These are phyloP conservation scores for Malus domestica DNA, from an alignment of 306 rosid genomes.

Conservation along the genomic window ASM211411v1 NC_041799.1:15834001-15834500, in stretches of 20 bases:
- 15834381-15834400: constrained; percentile 55
- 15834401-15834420: constrained; percentile 59
- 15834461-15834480: constrained; percentile 59
- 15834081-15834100: constrained; percentile 45
- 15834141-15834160: constrained; percentile 67
- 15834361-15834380: constrained; percentile 50
- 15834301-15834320: constrained; percentile 73
- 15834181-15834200: constrained; percentile 60
- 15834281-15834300: constrained; percentile 54
- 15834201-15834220: constrained; percentile 64
- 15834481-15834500: constrained; percentile 51
- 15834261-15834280: constrained; percentile 66
- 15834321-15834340: constrained; percentile 70
- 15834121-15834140: constrained; percentile 71
- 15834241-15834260: constrained; percentile 54
- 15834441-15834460: constrained; percentile 53
- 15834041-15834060: constrained; percentile 60
- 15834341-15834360: constrained; percentile 58
- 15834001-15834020: constrained; percentile 58
- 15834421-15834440: constrained; percentile 71
- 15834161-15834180: constrained; percentile 55
- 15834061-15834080: constrained; percentile 65
- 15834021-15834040: constrained; percentile 50
- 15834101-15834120: constrained; percentile 55
- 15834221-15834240: constrained; percentile 77